A percentile compares a stretch with the other conserved stretches of the same genome.
These are phyloP conservation scores for Pyrenula aspistea DNA, from an alignment of 495 filamentous ascomycete genomes.

Conservation along the genomic window DNA sequence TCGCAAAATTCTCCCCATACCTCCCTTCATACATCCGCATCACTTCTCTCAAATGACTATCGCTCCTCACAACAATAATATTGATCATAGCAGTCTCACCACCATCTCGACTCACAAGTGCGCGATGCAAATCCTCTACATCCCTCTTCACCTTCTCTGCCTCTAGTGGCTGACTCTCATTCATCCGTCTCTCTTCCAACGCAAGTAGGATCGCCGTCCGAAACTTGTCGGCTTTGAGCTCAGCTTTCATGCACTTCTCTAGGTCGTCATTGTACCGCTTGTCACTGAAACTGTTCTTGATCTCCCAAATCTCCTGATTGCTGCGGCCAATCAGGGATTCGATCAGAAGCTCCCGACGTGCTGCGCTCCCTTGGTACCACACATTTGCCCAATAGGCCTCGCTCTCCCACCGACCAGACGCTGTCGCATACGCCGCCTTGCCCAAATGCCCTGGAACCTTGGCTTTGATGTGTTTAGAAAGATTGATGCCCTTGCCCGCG, in stretches of 20 bases:
- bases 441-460: conserved; percentile 69
- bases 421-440: conserved; percentile 82
- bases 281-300: conserved; percentile 87
- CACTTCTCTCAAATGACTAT: conserved; percentile 72
- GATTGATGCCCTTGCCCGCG: conserved; percentile 75
- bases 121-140: conserved; percentile 55
- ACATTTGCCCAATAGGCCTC: conserved; percentile 98
- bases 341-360: conserved; percentile 76
- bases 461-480: conserved; percentile 87
- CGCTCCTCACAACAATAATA: conserved; percentile 68
- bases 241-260: conserved; percentile 75
- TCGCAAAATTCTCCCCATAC: conserved; percentile 67
- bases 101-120: conserved; percentile 61
- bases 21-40: conserved; percentile 57
- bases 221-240: conserved; percentile 91
- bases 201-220: conserved; percentile 77
- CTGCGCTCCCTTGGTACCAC: conserved; percentile 88
- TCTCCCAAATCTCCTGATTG: conserved; percentile 75
- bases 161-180: conserved; percentile 52
- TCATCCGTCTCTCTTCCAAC: conserved; percentile 71
- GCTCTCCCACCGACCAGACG: conserved; percentile 81
- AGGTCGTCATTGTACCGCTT: conserved; percentile 82
- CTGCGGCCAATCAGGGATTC: conserved; percentile 82
- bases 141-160: conserved; percentile 53
- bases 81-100: conserved; percentile 86